Evolutionary conservation across 1,284 basidiomycete species (phyloP), one percentile per base, ranked within the genome.

Genomic region (Moesziomyces antarcticus): DNA sequence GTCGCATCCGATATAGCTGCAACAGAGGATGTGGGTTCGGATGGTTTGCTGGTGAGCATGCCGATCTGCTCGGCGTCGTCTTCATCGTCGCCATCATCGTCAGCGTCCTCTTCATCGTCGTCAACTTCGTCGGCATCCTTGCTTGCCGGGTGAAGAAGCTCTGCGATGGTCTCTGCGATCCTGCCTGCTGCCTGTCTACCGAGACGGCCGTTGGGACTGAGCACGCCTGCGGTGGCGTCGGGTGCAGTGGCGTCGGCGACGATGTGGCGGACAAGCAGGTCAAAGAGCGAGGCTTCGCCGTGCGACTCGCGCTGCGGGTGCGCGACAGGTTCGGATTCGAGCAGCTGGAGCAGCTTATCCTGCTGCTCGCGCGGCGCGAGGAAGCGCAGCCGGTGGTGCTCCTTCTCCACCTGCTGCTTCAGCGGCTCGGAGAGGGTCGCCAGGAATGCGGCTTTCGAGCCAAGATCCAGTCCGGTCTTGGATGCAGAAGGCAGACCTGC

Each of bases 271-370:
- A 59, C 20, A 8, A 73, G 49, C 14, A 63, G 33, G 14, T 73
- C 70, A 33, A 59, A 73, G 6, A 73, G n/a, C 11, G 56, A 67
- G 3, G 56, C 69, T 2, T 62, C 55, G 3, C 58, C 62, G 1
- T 27, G 21, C 3, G 10, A 20, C 4, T 55, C 50, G 1, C 50
- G 21, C 7, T 44, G n/a, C 0, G 59, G 44, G 21, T 63, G 40
- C 1, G 41, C 45, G 30, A 64, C 49, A 3, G 49, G 35, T 1
- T 56, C 60, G 5, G 56, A 52, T 7, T 73, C 70, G 46, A 73
- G 60, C 1, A 53, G 43, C 22, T 73, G 59, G 20, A 68, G 46
- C 3, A 73, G 54, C 0, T 48, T 24, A 16, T 60, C 49, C 11
- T 55, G 53, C 20, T 73, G 70, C 9, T 51, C 56, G 20, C 70